Conservation (phyloP, 2,329 filamentous ascomycete genomes). For the Xylariaceae sp. region DNA sequence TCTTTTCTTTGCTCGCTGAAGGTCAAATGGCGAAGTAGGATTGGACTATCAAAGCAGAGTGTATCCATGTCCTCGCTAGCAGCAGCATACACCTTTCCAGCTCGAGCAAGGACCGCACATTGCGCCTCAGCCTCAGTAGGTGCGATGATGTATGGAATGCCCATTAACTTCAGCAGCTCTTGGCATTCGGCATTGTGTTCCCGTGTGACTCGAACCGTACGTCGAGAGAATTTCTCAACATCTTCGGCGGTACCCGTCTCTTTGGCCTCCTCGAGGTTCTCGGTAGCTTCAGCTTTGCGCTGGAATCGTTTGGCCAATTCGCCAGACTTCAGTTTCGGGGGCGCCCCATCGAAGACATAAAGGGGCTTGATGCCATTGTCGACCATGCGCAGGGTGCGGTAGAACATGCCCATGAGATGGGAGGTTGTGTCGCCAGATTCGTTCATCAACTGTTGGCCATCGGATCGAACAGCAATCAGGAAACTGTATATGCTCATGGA, state of each 20-base stretch:
- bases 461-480: conserved; percentile 92
- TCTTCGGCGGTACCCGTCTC: conserved; percentile 95
- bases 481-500: conserved; percentile 99
- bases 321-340: conserved; percentile 94
- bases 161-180: conserved; percentile 87
- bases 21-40: conserved; percentile 86
- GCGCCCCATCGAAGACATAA: conserved; percentile 96
- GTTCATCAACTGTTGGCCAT: conserved; percentile 93
- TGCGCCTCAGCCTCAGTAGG: conserved; percentile 97
- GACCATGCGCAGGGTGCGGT: conserved; percentile 94
- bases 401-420: conserved; percentile 99
- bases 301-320: conserved; percentile 95
- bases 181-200: conserved; percentile 97
- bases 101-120: conserved; percentile 82
- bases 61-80: conserved; percentile 99
- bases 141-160: conserved; percentile 89
- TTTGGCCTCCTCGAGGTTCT: conserved; percentile 89
- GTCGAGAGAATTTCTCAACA: conserved; percentile 93
- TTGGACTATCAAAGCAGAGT: conserved; percentile 88
- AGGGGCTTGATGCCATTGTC: conserved; percentile 98
- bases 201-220: conserved; percentile 90
- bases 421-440: conserved; percentile 96
- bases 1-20: conserved; percentile 98
- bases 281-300: conserved; percentile 87
- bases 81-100: conserved; percentile 93